Conservation (phyloP, 345 rosid species). For the Cardamine chenopodiifolia region DNA sequence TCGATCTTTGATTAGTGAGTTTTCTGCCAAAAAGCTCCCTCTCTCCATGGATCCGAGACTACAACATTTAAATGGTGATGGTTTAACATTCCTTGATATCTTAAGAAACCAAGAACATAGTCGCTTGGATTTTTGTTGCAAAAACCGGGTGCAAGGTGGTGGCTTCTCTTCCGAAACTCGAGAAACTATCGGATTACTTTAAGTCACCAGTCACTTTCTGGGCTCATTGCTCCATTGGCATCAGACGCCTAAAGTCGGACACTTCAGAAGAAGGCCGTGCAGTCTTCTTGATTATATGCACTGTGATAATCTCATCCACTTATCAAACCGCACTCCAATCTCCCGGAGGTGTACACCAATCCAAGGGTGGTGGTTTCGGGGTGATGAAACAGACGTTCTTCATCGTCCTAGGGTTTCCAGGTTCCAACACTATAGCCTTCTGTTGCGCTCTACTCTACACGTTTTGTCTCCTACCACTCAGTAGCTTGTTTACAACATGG, state of each 20-base stretch:
- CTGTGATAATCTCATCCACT: constrained; percentile 23
- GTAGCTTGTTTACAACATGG: background rate
- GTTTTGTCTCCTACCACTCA: constrained; percentile 23
- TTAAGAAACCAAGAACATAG: background rate
- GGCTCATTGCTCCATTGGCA: background rate
- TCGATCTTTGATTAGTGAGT: background rate
- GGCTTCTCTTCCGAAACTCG: background rate
- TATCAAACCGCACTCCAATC: constrained; percentile 33
- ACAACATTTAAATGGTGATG: constrained; percentile 1
- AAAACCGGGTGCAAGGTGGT: constrained; percentile 11
- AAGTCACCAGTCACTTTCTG: constrained; percentile 30
- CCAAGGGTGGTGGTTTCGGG: constrained; percentile 12
- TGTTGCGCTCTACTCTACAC: constrained; percentile 31
- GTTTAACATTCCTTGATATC: constrained; percentile 17
- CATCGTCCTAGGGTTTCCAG: constrained; percentile 21
- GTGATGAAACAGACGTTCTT: constrained; percentile 28
- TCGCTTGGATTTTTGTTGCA: background rate
- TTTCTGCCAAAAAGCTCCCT: background rate
- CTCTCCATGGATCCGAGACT: constrained; percentile 31
- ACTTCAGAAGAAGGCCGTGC: constrained; percentile 24
- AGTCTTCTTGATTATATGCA: constrained; percentile 25
- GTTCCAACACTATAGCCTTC: background rate
- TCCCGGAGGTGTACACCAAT: constrained; percentile 28
- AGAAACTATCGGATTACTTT: background rate
- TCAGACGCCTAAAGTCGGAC: constrained; percentile 9